A percentile compares a stretch with the other conserved stretches of the same genome.
Evolutionary conservation across 2,329 filamentous ascomycete genomes (phyloP).

Genomic region (Chaetomiaceae sp.): DNA sequence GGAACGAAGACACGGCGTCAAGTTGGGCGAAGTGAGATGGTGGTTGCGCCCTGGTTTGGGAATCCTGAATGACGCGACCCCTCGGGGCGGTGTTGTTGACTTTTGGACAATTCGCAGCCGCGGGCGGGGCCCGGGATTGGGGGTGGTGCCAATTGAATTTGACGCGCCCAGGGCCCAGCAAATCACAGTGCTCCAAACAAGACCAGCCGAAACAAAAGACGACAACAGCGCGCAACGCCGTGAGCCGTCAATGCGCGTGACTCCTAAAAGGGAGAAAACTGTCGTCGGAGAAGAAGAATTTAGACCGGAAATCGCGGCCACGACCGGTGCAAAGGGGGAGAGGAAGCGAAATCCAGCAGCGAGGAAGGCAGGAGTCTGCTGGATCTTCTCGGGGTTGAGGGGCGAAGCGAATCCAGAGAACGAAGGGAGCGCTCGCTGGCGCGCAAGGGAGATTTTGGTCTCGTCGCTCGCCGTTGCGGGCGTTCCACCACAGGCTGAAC

Average conservation of each 20-base stretch:
- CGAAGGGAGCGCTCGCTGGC: too few relatives aligned
- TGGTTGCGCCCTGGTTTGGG: slow-evolving; percentile 14
- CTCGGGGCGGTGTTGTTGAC: slow-evolving; percentile 20
- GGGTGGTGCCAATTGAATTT: slow-evolving; percentile 12
- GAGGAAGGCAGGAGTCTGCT: slow-evolving; percentile 21
- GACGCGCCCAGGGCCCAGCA: slow-evolving; percentile 19
- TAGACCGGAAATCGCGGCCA: slow-evolving; percentile 5
- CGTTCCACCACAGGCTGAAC: neutral
- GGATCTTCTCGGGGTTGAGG: slow-evolving; percentile 12
- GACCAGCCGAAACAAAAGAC: slow-evolving; percentile 7
- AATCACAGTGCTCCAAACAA: slow-evolving; percentile 19
- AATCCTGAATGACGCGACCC: slow-evolving; percentile 17
- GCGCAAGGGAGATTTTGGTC: too few relatives aligned
- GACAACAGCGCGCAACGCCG: slow-evolving; percentile 8
- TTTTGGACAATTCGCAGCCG: slow-evolving; percentile 3
- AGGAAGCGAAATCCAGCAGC: slow-evolving; percentile 20
- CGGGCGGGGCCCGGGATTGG: slow-evolving; percentile 1
- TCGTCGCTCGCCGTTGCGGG: neutral
- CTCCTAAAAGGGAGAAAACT: neutral
- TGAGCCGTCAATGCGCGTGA: neutral
- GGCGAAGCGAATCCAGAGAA: neutral
- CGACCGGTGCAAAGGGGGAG: slow-evolving; percentile 6
- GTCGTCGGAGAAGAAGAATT: slow-evolving; percentile 8
- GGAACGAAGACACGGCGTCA: slow-evolving; percentile 11
- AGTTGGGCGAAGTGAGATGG: slow-evolving; percentile 6